A percentile compares a stretch with the other conserved stretches of the same genome.
Evolutionary conservation across 768 basidiomycete genomes (phyloP).

Genomic region (Lactifluus echinatus): DNA sequence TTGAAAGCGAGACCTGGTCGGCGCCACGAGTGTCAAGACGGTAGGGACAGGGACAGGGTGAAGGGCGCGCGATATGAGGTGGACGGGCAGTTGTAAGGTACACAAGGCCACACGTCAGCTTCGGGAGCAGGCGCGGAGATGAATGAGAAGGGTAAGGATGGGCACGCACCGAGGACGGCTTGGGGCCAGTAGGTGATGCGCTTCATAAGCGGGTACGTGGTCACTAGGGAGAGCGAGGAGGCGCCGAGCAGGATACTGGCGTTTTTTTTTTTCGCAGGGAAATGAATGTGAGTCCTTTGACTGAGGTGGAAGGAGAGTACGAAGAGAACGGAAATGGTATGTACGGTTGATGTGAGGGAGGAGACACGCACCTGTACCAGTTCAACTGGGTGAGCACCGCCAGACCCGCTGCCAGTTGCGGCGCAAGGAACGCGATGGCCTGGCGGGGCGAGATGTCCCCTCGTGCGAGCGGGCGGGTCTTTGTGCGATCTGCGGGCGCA

Average conservation of each 20-base stretch:
- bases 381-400: slow-evolving; percentile 86
- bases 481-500: slow-evolving; percentile 60
- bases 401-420: slow-evolving; percentile 75
- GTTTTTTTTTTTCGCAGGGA: too few species aligned
- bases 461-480: slow-evolving; percentile 75
- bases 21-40: not conserved
- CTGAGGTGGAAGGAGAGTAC: not conserved
- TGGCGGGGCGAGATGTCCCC: slow-evolving; percentile 71
- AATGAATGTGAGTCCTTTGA: too few species aligned
- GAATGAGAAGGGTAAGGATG: not conserved
- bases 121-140: too few species aligned
- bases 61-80: too few species aligned
- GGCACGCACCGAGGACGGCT: slow-evolving; percentile 70
- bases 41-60: not conserved
- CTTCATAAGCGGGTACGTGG: slow-evolving; percentile 94
- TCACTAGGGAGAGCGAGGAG: slow-evolving; percentile 80
- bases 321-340: not conserved
- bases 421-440: slow-evolving; percentile 73
- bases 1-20: slow-evolving; percentile 82
- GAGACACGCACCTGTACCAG: slow-evolving; percentile 71
- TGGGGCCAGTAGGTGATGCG: slow-evolving; percentile 96
- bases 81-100: too few species aligned
- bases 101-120: too few species aligned
- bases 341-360: not conserved
- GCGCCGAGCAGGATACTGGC: slow-evolving; percentile 85